Base-by-base conservation (phyloP, 192 early-diverging fungal species). In the Endogone sp. region DNA sequence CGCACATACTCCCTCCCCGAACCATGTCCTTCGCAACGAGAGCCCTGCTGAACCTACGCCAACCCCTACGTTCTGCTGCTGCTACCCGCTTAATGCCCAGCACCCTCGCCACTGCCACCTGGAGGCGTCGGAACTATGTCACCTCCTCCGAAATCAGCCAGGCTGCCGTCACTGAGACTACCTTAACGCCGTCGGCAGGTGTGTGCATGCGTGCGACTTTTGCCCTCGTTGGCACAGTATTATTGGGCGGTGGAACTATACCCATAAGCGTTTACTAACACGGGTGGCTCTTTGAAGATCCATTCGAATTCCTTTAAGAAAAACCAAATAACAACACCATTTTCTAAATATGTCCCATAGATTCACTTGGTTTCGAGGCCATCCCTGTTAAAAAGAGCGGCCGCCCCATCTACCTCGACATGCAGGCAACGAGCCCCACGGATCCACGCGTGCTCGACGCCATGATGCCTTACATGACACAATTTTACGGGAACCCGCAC, bases 381-480 rank as follows among this genome's bases (percentile, higher is more conserved):
- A 66, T 67, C 2, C 29, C 67, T 54, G 72, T 84, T 4, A 69
- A 78, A 29, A 65, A 79, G n/a, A 27, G 59, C 9, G 37, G 72
- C 56, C 81, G 89, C 70, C 96, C 96, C 11, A 92, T 98, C 76
- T 98, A 98, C 69, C 87, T 98, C 60, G 96, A 98, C 72, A 88
- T 90, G 74, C 95, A 96, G 80, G 96, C 96, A 3, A 98, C 96
- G 26, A 90, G 91, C 27, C 96, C 94, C 16, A 89, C 89, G 60
- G 96, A 98, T 73, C 94, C 94, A 30, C 89, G 96, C 24, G 95
- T 96, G 8, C 75, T 98, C 13, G 94, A 95, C 62, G 88, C 88
- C 30, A 98, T 98, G 96, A 75, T 97, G 71, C 96, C 96, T 16
- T 96, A 91, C 62, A 86, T 94, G 85, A 96, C 93, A 16, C 90